Evolutionary conservation across 768 basidiomycete genomes (phyloP), one percentile per base, ranked within the genome.

Genomic region (Psilocybe cubensis): DNA sequence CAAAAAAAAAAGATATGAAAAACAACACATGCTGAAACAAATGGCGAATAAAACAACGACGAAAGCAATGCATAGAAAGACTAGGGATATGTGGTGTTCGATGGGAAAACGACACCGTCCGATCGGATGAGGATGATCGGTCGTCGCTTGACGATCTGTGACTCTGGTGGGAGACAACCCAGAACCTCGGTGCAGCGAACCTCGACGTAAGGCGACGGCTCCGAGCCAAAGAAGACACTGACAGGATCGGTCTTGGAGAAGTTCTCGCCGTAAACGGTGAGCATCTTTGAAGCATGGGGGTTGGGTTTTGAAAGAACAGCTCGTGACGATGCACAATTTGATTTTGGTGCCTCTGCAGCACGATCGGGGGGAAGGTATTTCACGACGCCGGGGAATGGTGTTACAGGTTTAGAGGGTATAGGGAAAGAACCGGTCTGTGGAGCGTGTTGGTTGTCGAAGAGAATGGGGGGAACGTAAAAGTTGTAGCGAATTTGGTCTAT

Each of bases 331-430:
- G 83, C 72, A 69, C 87, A 86, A 64, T 85, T 86, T 33, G 84
- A 76, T 72, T 93, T 93, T 11, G 91, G 91, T 12, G 81, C 87
- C 71, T 94, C 92, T 5, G 89, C 83, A 33, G 92, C 92, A 55
- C 92, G 89, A 68, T 94, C 92, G 35, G 92, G 92, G 29, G 92
- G 92, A 42, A 94, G 87, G 74, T 93, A 94, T 78, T 94, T 94
- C 64, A 94, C 91, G 55, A 94, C 89, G 55, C 81, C 85, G 11
- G 92, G 92, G 79, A 92, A 89, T 1, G 92, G 89, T 17, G 94
- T 94, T 58, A 94, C 84, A 9, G 90, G 89, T 67, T 91, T 92
- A 29, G 86, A 84, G 17, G 91, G 89, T 55, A 89, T 83, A 28
- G 90, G 89, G 80, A 88, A 92, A 20, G 89, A 87, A 5, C 85